Conservation (phyloP, 768 basidiomycete genomes). For the Bullera alba region DNA sequence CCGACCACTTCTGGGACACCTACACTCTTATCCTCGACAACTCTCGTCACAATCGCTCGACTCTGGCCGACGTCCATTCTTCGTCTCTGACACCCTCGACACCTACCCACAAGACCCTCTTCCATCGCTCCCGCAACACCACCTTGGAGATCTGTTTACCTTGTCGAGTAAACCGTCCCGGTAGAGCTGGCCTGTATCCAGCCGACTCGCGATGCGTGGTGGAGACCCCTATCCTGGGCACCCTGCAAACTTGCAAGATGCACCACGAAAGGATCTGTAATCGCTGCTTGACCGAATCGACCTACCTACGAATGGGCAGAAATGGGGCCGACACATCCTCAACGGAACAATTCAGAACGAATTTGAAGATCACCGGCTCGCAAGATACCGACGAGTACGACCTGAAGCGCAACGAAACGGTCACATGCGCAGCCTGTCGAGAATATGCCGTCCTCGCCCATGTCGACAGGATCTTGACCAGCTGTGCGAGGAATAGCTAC, state of each 20-base stretch:
- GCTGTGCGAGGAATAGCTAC: neutral
- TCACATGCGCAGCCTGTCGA: neutral
- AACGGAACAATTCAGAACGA: neutral
- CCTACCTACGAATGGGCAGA: neutral
- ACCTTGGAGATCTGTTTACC: constrained; percentile 14
- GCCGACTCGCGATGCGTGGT: constrained; percentile 3
- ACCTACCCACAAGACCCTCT: constrained; percentile 11
- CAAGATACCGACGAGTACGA: neutral
- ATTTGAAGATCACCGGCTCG: neutral
- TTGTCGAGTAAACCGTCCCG: constrained; percentile 20
- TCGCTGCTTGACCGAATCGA: constrained; percentile 1
- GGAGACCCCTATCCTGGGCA: constrained; percentile 5
- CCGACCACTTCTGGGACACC: constrained; percentile 15
- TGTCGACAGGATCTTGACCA: neutral
- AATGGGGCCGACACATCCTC: too few species aligned
- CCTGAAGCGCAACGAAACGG: neutral
- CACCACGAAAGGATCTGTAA: constrained; percentile 11
- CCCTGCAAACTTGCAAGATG: constrained; percentile 12
- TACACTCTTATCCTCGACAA: constrained; percentile 16
- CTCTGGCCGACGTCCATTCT: constrained; percentile 6
- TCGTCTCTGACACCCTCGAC: constrained; percentile 11
- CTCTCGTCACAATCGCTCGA: constrained; percentile 8
- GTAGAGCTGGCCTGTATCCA: constrained; percentile 8
- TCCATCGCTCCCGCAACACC: constrained; percentile 9
- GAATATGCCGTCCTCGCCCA: neutral